Conservation (phyloP, 2,329 filamentous ascomycete species). For the Botryosphaeria agaves region DNA sequence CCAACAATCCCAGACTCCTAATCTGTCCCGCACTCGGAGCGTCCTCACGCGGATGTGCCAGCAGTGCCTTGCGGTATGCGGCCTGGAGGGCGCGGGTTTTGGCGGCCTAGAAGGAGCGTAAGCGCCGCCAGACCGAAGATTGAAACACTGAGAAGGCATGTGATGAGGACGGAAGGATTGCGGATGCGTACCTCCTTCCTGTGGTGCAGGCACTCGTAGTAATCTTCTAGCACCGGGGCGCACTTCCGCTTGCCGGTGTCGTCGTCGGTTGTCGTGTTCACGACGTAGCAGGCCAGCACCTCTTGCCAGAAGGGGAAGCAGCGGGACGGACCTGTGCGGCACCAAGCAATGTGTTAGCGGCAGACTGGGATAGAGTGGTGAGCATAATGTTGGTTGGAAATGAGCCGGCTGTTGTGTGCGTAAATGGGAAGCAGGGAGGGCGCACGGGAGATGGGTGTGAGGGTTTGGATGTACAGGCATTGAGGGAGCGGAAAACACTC, state of each 20-base stretch:
- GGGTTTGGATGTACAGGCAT: too few species aligned
- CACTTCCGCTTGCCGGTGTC: constrained; percentile 78
- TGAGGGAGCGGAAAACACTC: neutral
- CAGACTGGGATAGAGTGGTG: too few species aligned
- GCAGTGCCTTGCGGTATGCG: constrained; percentile 68
- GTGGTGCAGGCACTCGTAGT: constrained; percentile 97
- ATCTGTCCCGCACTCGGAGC: constrained; percentile 74
- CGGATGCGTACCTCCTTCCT: constrained; percentile 72
- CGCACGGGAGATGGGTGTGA: neutral
- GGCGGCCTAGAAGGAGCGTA: constrained; percentile 62
- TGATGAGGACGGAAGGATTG: too few species aligned
- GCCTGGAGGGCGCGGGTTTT: constrained; percentile 64
- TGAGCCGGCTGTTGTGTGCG: neutral
- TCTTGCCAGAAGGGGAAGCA: constrained; percentile 99
- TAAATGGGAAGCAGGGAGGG: neutral
- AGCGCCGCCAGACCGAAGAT: too few species aligned
- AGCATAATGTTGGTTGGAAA: too few species aligned
- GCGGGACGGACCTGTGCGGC: constrained; percentile 43
- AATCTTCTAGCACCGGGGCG: constrained; percentile 71
- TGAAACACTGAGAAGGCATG: too few species aligned
- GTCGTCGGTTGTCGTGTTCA: constrained; percentile 71
- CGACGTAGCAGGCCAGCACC: constrained; percentile 92
- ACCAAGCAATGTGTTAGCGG: neutral
- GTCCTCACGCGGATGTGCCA: constrained; percentile 59
- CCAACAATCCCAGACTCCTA: constrained; percentile 66